Evolutionary conservation across 192 early-diverging fungal genomes (phyloP).

Genomic region (Entomortierella chlamydospora): DNA sequence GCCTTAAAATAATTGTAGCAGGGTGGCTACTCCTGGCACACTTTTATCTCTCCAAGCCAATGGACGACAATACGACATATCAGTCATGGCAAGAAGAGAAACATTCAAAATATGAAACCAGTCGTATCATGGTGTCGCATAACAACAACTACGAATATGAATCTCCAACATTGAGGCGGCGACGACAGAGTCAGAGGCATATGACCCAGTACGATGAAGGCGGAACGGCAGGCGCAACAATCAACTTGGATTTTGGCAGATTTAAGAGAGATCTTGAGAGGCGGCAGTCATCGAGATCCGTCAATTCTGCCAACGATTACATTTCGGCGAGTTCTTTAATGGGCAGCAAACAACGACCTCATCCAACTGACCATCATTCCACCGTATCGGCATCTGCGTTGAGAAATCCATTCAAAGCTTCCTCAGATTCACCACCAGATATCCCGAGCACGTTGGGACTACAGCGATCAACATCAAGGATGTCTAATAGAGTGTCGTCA

Average conservation of each 20-base stretch:
- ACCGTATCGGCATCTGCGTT: conserved; percentile 1
- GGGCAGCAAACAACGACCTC: not conserved
- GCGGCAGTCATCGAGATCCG: conserved; percentile 6
- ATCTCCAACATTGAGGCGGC: not conserved
- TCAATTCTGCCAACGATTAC: not conserved
- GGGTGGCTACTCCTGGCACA: conserved; percentile 42
- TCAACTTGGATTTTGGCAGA: conserved; percentile 36
- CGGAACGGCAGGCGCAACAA: not conserved
- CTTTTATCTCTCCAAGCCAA: conserved; percentile 27
- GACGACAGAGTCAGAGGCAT: not conserved
- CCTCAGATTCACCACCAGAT: not conserved
- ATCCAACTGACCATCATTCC: not conserved
- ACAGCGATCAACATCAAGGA: not conserved
- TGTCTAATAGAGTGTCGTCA: not conserved
- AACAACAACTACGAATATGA: not conserved
- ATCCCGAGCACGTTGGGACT: not conserved
- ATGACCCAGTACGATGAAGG: not conserved
- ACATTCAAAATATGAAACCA: too few species aligned
- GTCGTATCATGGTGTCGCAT: not conserved
- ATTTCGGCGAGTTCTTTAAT: not conserved
- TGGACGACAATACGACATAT: not conserved
- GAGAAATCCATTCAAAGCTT: not conserved
- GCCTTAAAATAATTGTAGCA: conserved; percentile 29
- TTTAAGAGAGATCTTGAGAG: conserved; percentile 45
- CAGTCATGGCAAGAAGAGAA: not conserved